phyloP scores from a whole-genome alignment of 2,329 filamentous ascomycete species.

The Talaromyces pinophilus region DNA sequence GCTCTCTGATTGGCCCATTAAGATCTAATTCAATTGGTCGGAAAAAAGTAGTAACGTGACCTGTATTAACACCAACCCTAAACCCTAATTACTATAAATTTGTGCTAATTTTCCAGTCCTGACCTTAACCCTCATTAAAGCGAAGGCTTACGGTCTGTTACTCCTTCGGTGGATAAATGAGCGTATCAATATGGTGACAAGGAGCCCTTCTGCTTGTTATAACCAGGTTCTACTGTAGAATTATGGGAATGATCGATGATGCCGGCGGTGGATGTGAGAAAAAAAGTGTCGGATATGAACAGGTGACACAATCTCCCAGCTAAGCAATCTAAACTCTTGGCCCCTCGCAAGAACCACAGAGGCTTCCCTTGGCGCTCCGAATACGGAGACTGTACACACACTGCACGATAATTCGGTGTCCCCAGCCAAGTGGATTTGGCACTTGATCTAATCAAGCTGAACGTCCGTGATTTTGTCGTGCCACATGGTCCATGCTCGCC shows the following conservation, averaged over 20 bases:
- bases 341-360: not conserved
- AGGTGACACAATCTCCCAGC: not conserved
- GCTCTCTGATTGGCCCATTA: too few relatives aligned
- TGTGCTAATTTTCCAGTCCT: too few relatives aligned
- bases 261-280: not conserved
- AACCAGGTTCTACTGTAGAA: too few relatives aligned
- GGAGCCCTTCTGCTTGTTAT: too few relatives aligned
- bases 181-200: too few relatives aligned
- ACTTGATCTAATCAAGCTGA: slow-evolving; percentile 2
- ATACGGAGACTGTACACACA: not conserved
- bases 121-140: too few relatives aligned
- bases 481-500: not conserved
- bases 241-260: not conserved
- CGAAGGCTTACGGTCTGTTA: too few relatives aligned
- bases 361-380: slow-evolving; percentile 2
- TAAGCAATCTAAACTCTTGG: not conserved
- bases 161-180: too few relatives aligned
- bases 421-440: not conserved
- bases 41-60: too few relatives aligned
- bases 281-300: not conserved
- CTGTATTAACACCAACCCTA: too few relatives aligned
- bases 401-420: not conserved
- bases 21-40: too few relatives aligned
- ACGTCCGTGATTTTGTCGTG: not conserved
- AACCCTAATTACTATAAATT: too few relatives aligned